A percentile compares a stretch with the other conserved stretches of the same genome.
phyloP scores from a whole-genome alignment of 1,284 basidiomycete genomes.

The Agroathelia rolfsii region DNA sequence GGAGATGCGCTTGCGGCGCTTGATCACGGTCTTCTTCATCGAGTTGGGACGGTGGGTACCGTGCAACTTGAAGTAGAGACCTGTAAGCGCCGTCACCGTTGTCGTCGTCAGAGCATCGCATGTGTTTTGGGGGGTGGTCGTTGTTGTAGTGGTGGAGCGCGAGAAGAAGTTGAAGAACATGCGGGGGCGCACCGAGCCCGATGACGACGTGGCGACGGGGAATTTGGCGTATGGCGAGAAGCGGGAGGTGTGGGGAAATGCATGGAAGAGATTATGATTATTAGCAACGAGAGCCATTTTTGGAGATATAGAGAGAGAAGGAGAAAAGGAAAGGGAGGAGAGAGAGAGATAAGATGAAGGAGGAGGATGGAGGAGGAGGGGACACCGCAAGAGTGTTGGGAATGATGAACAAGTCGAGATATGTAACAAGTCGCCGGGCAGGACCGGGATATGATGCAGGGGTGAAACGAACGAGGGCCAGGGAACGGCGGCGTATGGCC shows the following conservation, averaged over 20 bases:
- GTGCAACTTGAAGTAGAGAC: conserved; percentile 96
- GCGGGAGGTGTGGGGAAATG: conserved; percentile 11
- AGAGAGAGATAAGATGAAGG: conserved; percentile 13
- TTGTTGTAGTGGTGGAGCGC: no score
- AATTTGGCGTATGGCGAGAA: conserved; percentile 15
- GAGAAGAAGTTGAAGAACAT: no score
- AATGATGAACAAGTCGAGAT: no score
- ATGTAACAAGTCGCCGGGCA: no score
- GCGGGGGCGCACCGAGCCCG: conserved; percentile 9
- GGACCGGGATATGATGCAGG: no score
- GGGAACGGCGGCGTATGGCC: no score
- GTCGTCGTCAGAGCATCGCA: no score
- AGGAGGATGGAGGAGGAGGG: conserved; percentile 10
- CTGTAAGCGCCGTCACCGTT: conserved; percentile 35
- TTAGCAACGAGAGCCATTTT: conserved; percentile 1
- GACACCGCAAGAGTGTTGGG: no score
- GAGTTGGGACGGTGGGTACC: conserved; percentile 94
- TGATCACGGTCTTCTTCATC: conserved; percentile 99
- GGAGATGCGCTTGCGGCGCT: conserved; percentile 91
- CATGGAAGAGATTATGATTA: conserved; percentile 9
- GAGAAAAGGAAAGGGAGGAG: conserved; percentile 11
- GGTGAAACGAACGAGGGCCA: no score
- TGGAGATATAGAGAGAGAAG: conserved; percentile 8
- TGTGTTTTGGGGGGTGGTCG: background rate
- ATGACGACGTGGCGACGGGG: conserved; percentile 10